phyloP scores from a whole-genome alignment of 352 stramenopile genomes.

The Globisporangium paroecandrum region DNA sequence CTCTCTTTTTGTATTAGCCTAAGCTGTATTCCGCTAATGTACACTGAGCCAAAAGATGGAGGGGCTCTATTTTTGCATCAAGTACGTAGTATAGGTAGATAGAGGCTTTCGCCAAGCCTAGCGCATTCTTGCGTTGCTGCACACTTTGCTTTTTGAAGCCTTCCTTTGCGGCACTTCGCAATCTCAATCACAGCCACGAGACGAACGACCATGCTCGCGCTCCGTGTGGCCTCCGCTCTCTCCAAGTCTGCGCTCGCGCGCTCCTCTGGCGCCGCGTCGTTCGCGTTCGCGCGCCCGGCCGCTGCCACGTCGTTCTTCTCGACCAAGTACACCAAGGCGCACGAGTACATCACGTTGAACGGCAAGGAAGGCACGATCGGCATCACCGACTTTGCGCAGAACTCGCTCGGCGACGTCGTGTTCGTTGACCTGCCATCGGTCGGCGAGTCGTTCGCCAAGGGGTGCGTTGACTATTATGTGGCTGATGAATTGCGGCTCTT shows the following conservation, averaged over 20 bases:
- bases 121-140: background rate
- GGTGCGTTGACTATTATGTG: constrained; percentile 37
- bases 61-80: too few relatives aligned
- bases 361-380: constrained; percentile 88
- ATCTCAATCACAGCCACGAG: background rate
- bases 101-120: too few relatives aligned
- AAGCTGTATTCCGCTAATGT: too few relatives aligned
- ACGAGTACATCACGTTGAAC: constrained; percentile 84
- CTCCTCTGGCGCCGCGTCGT: constrained; percentile 25
- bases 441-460: constrained; percentile 92
- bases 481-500: background rate
- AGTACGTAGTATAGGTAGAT: too few relatives aligned
- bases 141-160: background rate
- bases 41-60: too few relatives aligned
- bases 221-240: constrained; percentile 49
- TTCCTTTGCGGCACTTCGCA: background rate
- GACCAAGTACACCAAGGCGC: constrained; percentile 83
- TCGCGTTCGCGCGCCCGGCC: constrained; percentile 44
- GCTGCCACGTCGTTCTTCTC: constrained; percentile 53
- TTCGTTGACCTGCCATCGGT: constrained; percentile 96
- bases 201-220: constrained; percentile 32
- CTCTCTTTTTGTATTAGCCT: too few relatives aligned
- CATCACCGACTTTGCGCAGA: constrained; percentile 98
- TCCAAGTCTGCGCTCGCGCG: constrained; percentile 46
- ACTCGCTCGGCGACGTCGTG: constrained; percentile 96